phyloP scores from a whole-genome alignment of 1,139 yeast species.

The Blastobotrys niveus region DNA sequence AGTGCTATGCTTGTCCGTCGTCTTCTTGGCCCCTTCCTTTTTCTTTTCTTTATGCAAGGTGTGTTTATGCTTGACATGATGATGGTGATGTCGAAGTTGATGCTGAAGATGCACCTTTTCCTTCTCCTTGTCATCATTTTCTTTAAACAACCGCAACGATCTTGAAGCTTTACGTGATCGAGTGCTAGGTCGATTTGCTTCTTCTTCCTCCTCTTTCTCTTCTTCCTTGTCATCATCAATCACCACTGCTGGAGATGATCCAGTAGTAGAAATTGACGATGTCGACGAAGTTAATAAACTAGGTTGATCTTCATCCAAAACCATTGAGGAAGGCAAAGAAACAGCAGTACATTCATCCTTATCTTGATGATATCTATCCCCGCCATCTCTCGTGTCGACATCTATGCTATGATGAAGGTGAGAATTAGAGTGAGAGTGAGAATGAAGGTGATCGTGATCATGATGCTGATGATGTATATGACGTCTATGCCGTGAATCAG shows the following conservation, averaged over 20 bases:
- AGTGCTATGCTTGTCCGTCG: background rate
- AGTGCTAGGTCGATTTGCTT: slow-evolving; percentile 12
- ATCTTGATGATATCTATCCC: background rate
- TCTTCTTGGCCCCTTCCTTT: slow-evolving; percentile 3
- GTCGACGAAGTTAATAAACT: background rate
- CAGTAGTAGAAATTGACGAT: background rate
- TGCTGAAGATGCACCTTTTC: too few relatives aligned
- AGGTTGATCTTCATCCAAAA: background rate
- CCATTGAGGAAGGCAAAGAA: slow-evolving; percentile 6
- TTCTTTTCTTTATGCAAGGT: background rate
- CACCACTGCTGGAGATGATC: background rate
- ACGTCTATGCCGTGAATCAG: background rate
- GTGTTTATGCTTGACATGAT: too few relatives aligned
- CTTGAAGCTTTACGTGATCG: slow-evolving; percentile 48
- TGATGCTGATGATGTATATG: background rate
- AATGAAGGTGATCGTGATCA: background rate
- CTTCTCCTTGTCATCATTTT: slow-evolving; percentile 27
- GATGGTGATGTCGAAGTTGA: background rate
- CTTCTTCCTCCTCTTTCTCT: background rate
- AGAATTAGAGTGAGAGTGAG: background rate
- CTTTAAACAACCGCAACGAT: slow-evolving; percentile 45
- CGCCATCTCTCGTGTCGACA: too few relatives aligned
- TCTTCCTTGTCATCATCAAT: background rate
- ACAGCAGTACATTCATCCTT: slow-evolving; percentile 2
- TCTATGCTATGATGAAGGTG: too few relatives aligned